These are phyloP conservation scores for Nemania sp. DNA, from an alignment of 2,329 filamentous ascomycete species.

Conservation along the genomic window DNA sequence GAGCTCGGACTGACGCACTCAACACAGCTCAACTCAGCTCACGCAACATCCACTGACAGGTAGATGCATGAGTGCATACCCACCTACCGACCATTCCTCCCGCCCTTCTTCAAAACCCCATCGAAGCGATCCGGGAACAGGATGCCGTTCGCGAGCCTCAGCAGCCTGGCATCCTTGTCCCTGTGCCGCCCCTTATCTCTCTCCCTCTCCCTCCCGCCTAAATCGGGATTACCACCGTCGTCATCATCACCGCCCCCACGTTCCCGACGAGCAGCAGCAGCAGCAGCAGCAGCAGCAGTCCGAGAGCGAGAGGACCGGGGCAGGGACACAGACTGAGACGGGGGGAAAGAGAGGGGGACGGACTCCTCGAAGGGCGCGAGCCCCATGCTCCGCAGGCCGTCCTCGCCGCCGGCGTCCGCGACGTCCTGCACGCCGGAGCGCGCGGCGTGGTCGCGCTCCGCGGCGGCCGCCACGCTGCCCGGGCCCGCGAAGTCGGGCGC, in stretches of 20 bases:
- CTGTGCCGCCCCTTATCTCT: neutral
- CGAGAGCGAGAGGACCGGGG: neutral
- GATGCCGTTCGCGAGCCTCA: constrained; percentile 37
- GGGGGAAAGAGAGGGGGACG: neutral
- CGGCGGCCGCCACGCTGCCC: constrained; percentile 41
- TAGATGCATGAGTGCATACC: too few species aligned
- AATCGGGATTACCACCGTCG: too few species aligned
- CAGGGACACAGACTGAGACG: neutral
- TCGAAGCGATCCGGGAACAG: constrained; percentile 37
- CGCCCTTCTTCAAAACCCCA: constrained; percentile 11
- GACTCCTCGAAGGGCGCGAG: constrained; percentile 40
- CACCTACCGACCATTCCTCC: neutral
- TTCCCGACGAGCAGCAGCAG: too few species aligned
- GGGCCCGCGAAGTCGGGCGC: constrained; percentile 62
- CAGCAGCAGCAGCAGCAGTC: too few species aligned
- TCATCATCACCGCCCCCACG: too few species aligned
- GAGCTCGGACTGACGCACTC: neutral
- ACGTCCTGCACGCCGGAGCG: constrained; percentile 50
- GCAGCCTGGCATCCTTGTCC: constrained; percentile 28
- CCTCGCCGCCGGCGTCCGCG: constrained; percentile 41
- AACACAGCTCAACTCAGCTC: too few species aligned
- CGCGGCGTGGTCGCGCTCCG: constrained; percentile 61
- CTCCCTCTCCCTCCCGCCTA: constrained; percentile 29
- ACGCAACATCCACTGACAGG: neutral
- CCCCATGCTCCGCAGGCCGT: constrained; percentile 51